phyloP scores from a whole-genome alignment of 805 yeast genomes.

The Metschnikowia kunwiensis region DNA sequence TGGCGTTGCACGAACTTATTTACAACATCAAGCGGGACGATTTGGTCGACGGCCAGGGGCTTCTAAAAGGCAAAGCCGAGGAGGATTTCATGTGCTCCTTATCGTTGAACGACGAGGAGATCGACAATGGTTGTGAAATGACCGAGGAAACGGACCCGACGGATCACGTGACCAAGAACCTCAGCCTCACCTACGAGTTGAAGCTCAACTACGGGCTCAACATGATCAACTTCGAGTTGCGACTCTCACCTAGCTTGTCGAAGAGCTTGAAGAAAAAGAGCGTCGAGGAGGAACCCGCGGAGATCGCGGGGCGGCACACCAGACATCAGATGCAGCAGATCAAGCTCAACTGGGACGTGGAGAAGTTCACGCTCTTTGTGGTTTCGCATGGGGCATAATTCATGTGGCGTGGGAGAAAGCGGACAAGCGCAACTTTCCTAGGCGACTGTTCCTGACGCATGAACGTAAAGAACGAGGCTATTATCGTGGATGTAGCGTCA shows the following conservation, averaged over 20 bases:
- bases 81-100: conserved; percentile 39
- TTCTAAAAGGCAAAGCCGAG: conserved; percentile 28
- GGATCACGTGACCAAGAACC: conserved; percentile 15
- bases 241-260: conserved; percentile 39
- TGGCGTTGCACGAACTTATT: conserved; percentile 35
- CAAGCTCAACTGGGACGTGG: conserved; percentile 46
- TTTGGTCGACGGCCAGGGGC: conserved; percentile 32
- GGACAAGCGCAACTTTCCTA: no score
- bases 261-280: conserved; percentile 35
- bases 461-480: no score
- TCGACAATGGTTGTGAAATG: conserved; percentile 43
- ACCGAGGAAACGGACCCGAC: conserved; percentile 29
- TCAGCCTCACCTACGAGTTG: conserved; percentile 35
- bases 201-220: conserved; percentile 48
- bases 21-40: conserved; percentile 31
- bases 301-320: conserved; percentile 40
- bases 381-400: conserved; percentile 20
- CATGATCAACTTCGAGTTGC: conserved; percentile 40
- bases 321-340: conserved; percentile 45
- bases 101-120: conserved; percentile 43
- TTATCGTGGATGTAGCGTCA: no score
- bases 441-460: no score
- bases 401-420: background rate
- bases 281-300: conserved; percentile 24
- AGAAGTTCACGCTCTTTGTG: conserved; percentile 34